Evolutionary conservation across 495 filamentous ascomycete genomes (phyloP), one percentile per base, ranked within the genome.

Genomic region (Penicillium ucsense): DNA sequence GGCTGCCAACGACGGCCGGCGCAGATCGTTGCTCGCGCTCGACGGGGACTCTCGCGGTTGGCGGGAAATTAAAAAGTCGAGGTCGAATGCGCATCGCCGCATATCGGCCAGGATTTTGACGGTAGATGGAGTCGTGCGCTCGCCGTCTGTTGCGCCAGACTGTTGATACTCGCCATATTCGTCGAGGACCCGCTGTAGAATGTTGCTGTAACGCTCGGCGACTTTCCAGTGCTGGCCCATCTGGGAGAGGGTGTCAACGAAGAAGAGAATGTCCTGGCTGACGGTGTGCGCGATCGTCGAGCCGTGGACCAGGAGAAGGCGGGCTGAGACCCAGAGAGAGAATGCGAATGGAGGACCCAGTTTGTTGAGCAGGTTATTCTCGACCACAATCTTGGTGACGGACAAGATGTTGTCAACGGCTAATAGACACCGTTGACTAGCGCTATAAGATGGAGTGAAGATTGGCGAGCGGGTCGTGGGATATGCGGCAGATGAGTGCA

Each of bases 401-500:
- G 83, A 83, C 34, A 82, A 74, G 38, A 94, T 88, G 55, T 88
- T 89, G 55, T 94, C 86, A 27, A 90, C 89, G 4, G 89, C 88
- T 6, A 79, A 74, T 34, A 87, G 79, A 52, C 89, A 94, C 11
- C 84, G 74, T 61, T 94, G 87, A 41, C 79, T 82, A 6, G 89
- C 89, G 50, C 79, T 83, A 64, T 84, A 91, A 5, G 85, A 90
- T 2, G 88, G 85, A 0, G 84, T 86, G 67, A 94, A 95, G 44
- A 92, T 88, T 34, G 83, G 82, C 6, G 86, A 90, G 27, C 86
- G 74, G 9, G 84, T 89, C 11, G 88, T 91, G 27, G 89, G 89
- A 61, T 95, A 95, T 4, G 88, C 89, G 3, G 89, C 88, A 4
- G 86, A 91, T n/a, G 89, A 92, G 68, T 94, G 88, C 8, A 95